Base-by-base conservation (phyloP, 441 rosid genomes). In the Adansonia madagascariensis region DNA sequence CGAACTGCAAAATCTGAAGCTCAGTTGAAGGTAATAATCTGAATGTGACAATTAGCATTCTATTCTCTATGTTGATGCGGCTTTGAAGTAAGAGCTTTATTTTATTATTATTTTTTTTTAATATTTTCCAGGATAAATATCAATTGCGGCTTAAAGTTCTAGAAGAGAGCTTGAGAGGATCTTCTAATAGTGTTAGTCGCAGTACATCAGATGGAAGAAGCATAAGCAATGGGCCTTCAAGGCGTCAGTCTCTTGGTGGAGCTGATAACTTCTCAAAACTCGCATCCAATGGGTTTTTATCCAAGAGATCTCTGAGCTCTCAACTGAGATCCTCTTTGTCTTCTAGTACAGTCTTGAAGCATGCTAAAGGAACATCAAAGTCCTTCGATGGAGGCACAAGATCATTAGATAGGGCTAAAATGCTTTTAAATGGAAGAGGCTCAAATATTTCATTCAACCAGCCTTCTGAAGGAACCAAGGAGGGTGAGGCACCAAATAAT, bases 361-460 rank as follows among this genome's bases (percentile, higher is more conserved):
- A 95, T 85, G 98, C 99, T 74, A 95, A 92, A 87, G 98, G 98
- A 82, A 90, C 97, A 78, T 94, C 99, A 8, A 92, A 87, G 88
- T 95, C 99, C 73, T 95, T 95, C 80, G 99, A 95, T 83, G 99
- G 99, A 66, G 97, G 99, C 75, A 91, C 97, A 53, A 88, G 98
- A 82, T 95, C 97, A 70, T 80, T 93, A 80, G 98, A 93, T 78
- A 86, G 98, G 79, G 88, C 94, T 50, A 95, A 94, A 80, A 71
- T 82, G 66, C 93, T 94, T 76, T 76, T 90, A 77, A 95, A 92
- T 84, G 98, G 95, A 79, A 75, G 84, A 53, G 83, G 91, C 17
- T 79, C 89, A 14, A 89, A 84, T 65, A 78, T 79, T 83, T 91
- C 98, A 44, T 90, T 90, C 80, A 92, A 89, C 86, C 97, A 89